Conservation (phyloP, 352 stramenopile genomes). For the Phytophthora quininea region DNA sequence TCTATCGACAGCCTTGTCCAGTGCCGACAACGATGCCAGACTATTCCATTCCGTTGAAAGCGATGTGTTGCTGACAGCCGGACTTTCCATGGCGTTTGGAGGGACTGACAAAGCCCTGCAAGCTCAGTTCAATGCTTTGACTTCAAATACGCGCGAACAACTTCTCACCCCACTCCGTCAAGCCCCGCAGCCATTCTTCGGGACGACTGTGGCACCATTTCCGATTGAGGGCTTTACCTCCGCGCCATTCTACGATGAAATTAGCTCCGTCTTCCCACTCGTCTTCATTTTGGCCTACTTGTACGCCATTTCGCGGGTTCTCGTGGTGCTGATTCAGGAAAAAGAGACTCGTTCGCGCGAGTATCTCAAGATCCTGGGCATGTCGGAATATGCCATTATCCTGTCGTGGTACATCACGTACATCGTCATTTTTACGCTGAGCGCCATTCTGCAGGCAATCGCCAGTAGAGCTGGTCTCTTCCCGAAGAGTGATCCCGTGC, state of each 20-base stretch:
- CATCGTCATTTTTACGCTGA: conserved; percentile 74
- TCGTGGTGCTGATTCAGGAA: conserved; percentile 88
- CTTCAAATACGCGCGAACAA: conserved; percentile 20
- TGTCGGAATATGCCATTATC: conserved; percentile 63
- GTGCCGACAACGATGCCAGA: conserved; percentile 23
- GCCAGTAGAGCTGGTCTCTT: conserved; percentile 58
- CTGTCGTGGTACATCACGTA: conserved; percentile 87
- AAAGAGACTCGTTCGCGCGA: conserved; percentile 67
- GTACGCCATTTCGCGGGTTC: conserved; percentile 71
- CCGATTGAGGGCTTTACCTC: conserved; percentile 55
- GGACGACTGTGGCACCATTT: conserved; percentile 41
- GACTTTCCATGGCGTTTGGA: conserved; percentile 15
- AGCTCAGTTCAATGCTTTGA: conserved; percentile 9
- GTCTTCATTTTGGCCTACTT: conserved; percentile 89
- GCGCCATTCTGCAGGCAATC: conserved; percentile 65
- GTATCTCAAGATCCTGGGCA: conserved; percentile 77
- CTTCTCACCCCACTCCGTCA: conserved; percentile 49
- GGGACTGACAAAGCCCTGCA: background rate
- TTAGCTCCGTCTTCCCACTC: conserved; percentile 73
- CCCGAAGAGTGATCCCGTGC: conserved; percentile 41
- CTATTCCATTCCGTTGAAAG: conserved; percentile 34
- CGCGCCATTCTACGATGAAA: conserved; percentile 68
- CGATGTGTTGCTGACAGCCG: conserved; percentile 40
- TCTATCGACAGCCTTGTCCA: conserved; percentile 37
- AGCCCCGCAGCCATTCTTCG: conserved; percentile 52